phyloP scores from a whole-genome alignment of 1,284 basidiomycete species.

The Cryptococcus sp. region DNA sequence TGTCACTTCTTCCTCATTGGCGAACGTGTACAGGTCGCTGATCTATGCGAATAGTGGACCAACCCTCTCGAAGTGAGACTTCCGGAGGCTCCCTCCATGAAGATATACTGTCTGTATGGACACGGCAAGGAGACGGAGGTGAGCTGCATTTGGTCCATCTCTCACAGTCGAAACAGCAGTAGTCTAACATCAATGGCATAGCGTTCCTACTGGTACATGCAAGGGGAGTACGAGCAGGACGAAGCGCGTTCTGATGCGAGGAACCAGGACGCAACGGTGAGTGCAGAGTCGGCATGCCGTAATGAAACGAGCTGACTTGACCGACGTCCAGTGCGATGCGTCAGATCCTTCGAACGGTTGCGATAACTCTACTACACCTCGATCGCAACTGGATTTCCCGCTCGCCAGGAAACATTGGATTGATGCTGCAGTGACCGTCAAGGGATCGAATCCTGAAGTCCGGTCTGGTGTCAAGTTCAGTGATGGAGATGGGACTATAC shows the following conservation, averaged over 20 bases:
- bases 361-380: conserved; percentile 52
- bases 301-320: not conserved
- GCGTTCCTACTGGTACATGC: conserved; percentile 64
- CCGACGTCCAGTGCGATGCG: conserved; percentile 50
- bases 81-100: conserved; percentile 90
- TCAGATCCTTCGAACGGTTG: conserved; percentile 52
- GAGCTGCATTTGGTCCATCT: conserved; percentile 25
- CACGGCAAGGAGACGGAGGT: conserved; percentile 96
- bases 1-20: conserved; percentile 2
- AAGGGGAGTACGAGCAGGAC: conserved; percentile 69
- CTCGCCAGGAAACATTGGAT: conserved; percentile 72
- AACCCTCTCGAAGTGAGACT: conserved; percentile 89
- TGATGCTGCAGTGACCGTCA: conserved; percentile 75
- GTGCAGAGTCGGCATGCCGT: conserved; percentile 12
- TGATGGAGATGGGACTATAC: conserved; percentile 96
- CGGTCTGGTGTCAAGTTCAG: conserved; percentile 83
- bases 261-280: conserved; percentile 40
- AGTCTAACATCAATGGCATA: conserved; percentile 20
- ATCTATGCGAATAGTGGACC: conserved; percentile 72
- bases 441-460: conserved; percentile 66
- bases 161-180: not conserved
- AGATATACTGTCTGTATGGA: conserved; percentile 91
- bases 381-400: conserved; percentile 62
- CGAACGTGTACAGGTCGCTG: conserved; percentile 4
- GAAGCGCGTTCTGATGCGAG: conserved; percentile 60